A percentile compares a stretch with the other conserved stretches of the same genome.
Conservation (phyloP, 495 filamentous ascomycete species). For the Hypoxylon fuscum region DNA sequence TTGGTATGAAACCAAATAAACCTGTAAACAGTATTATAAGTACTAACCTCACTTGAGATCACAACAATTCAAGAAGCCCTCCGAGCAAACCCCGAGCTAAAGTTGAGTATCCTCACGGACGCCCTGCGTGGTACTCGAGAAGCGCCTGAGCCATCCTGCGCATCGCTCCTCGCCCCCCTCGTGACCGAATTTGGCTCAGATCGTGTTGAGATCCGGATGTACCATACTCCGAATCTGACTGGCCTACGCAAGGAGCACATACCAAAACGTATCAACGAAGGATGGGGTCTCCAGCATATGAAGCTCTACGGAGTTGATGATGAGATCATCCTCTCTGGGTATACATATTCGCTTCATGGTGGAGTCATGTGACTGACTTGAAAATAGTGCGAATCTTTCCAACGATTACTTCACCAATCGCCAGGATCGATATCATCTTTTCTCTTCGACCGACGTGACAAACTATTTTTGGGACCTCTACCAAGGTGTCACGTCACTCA, state of each 20-base stretch:
- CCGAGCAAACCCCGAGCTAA: constrained; percentile 74
- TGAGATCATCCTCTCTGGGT: constrained; percentile 94
- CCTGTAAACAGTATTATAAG: neutral
- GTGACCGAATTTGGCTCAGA: constrained; percentile 82
- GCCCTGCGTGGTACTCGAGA: constrained; percentile 91
- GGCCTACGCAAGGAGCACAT: constrained; percentile 84
- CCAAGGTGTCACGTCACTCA: constrained; percentile 77
- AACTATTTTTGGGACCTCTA: constrained; percentile 85
- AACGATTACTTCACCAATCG: constrained; percentile 96
- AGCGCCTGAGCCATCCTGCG: constrained; percentile 85
- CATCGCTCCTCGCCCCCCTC: constrained; percentile 85
- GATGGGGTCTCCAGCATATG: constrained; percentile 99
- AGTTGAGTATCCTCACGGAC: constrained; percentile 93
- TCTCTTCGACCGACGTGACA: constrained; percentile 78
- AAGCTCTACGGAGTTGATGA: constrained; percentile 98
- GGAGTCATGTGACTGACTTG: constrained; percentile 1
- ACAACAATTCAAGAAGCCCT: constrained; percentile 80
- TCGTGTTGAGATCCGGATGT: constrained; percentile 95
- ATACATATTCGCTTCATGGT: constrained; percentile 29
- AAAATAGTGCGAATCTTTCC: constrained; percentile 82
- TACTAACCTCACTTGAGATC: constrained; percentile 60
- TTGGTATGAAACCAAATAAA: constrained; percentile 59
- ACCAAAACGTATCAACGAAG: constrained; percentile 92
- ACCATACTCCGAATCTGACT: constrained; percentile 95
- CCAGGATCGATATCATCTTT: constrained; percentile 93